Conservation (phyloP, 2,329 filamentous ascomycete species). For the Gnomoniopsis sp. region DNA sequence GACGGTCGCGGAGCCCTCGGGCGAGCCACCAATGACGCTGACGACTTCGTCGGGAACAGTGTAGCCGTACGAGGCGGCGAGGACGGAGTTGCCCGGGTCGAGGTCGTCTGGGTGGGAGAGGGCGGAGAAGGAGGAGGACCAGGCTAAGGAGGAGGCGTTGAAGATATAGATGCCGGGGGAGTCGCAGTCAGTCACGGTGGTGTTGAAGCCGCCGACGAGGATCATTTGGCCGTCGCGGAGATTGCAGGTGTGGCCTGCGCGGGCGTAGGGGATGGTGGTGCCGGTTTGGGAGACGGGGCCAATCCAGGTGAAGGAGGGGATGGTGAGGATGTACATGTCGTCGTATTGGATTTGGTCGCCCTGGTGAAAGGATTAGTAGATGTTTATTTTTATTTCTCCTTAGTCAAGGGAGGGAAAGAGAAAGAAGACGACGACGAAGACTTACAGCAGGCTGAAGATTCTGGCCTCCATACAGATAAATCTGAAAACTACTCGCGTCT, state of each 20-base stretch:
- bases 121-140: slow-evolving; percentile 61
- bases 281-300: slow-evolving; percentile 50
- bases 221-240: slow-evolving; percentile 70
- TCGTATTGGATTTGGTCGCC: slow-evolving; percentile 56
- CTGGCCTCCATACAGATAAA: slow-evolving; percentile 77
- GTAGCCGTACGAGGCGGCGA: slow-evolving; percentile 62
- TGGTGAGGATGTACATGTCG: slow-evolving; percentile 71
- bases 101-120: slow-evolving; percentile 45
- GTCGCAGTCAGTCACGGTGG: slow-evolving; percentile 59
- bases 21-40: slow-evolving; percentile 34
- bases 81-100: slow-evolving; percentile 47
- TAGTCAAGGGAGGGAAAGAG: no score
- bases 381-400: no score
- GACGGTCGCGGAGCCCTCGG: slow-evolving; percentile 50
- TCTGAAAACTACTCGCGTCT: slow-evolving; percentile 71
- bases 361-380: slow-evolving; percentile 24
- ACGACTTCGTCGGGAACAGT: slow-evolving; percentile 61
- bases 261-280: slow-evolving; percentile 51
- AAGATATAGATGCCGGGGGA: slow-evolving; percentile 70
- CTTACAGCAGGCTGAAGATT: slow-evolving; percentile 61
- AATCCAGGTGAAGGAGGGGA: slow-evolving; percentile 73
- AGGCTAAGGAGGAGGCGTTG: slow-evolving; percentile 62
- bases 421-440: background rate
- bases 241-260: slow-evolving; percentile 67
- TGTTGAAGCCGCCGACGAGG: slow-evolving; percentile 67